Conservation (phyloP, 2,329 filamentous ascomycete genomes). For the Fusarium sp. region DNA sequence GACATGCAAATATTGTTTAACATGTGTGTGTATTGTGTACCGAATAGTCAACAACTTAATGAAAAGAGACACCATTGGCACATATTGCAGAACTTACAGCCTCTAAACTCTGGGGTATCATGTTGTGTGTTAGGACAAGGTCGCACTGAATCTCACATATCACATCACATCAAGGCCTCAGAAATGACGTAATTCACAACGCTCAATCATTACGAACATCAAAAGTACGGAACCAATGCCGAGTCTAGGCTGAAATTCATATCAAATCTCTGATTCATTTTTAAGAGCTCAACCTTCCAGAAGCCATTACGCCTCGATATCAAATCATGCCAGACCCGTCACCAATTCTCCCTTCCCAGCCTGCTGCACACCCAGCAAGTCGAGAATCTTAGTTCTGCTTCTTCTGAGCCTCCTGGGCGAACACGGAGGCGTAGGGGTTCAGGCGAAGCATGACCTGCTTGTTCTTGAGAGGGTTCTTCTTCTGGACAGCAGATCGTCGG, state of each 20-base stretch:
- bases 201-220: slow-evolving; percentile 10
- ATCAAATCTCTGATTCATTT: slow-evolving; percentile 53
- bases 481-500: slow-evolving; percentile 93
- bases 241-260: slow-evolving; percentile 45
- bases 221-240: slow-evolving; percentile 27
- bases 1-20: not conserved
- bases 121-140: not conserved
- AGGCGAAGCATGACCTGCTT: slow-evolving; percentile 98
- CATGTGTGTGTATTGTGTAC: not conserved
- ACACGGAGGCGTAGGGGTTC: slow-evolving; percentile 96
- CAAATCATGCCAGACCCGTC: slow-evolving; percentile 50
- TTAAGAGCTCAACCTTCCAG: slow-evolving; percentile 51
- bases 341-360: slow-evolving; percentile 43
- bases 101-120: not conserved
- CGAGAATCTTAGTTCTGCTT: slow-evolving; percentile 52
- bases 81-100: not conserved
- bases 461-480: slow-evolving; percentile 99
- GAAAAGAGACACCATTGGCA: not conserved
- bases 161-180: slow-evolving; percentile 6
- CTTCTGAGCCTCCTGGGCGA: slow-evolving; percentile 74
- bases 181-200: not conserved
- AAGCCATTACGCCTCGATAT: slow-evolving; percentile 55
- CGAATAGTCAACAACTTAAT: not conserved
- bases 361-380: slow-evolving; percentile 56
- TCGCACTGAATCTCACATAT: not conserved